A percentile compares a stretch with the other conserved stretches of the same genome.
These are phyloP conservation scores for Danielozyma ontarioensis DNA, from an alignment of 805 yeast species.

Conservation along the genomic window DNA sequence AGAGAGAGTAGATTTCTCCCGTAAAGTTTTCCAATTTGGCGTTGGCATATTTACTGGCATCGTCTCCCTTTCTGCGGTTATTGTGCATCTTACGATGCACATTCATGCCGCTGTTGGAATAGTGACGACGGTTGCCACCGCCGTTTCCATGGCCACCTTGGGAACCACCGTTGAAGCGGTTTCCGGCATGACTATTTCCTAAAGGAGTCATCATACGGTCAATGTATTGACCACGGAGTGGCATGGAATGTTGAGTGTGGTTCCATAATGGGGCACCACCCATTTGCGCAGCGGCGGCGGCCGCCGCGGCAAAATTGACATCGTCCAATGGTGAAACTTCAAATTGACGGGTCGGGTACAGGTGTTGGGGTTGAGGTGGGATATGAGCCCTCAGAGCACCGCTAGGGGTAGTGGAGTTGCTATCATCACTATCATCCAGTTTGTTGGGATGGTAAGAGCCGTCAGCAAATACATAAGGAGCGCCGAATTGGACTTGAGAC, in stretches of 20 bases:
- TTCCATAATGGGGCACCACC: slow-evolving; percentile 17
- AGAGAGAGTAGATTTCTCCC: slow-evolving; percentile 71
- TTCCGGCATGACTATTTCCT: background rate
- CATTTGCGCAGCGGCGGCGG: slow-evolving; percentile 2
- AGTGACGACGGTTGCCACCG: slow-evolving; percentile 5
- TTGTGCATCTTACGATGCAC: slow-evolving; percentile 40
- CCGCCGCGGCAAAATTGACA: slow-evolving; percentile 2
- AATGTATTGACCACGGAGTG: background rate
- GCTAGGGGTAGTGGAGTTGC: too few relatives aligned
- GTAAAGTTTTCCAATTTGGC: slow-evolving; percentile 64
- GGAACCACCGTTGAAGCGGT: slow-evolving; percentile 1
- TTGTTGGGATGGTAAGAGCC: background rate
- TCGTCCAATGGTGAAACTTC: slow-evolving; percentile 2
- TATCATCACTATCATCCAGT: too few relatives aligned
- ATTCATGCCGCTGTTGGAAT: slow-evolving; percentile 25
- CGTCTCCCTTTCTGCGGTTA: slow-evolving; percentile 49
- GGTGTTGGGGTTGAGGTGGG: slow-evolving; percentile 9
- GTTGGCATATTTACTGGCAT: slow-evolving; percentile 63
- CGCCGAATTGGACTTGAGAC: slow-evolving; percentile 1
- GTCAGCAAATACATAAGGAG: background rate
- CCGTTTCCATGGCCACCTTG: slow-evolving; percentile 1
- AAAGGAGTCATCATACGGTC: background rate
- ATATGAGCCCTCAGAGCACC: too few relatives aligned
- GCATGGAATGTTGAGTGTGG: slow-evolving; percentile 7
- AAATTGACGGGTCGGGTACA: slow-evolving; percentile 4